Base-by-base conservation (phyloP, 306 rosid species). In the Begonia peltatifolia region DNA sequence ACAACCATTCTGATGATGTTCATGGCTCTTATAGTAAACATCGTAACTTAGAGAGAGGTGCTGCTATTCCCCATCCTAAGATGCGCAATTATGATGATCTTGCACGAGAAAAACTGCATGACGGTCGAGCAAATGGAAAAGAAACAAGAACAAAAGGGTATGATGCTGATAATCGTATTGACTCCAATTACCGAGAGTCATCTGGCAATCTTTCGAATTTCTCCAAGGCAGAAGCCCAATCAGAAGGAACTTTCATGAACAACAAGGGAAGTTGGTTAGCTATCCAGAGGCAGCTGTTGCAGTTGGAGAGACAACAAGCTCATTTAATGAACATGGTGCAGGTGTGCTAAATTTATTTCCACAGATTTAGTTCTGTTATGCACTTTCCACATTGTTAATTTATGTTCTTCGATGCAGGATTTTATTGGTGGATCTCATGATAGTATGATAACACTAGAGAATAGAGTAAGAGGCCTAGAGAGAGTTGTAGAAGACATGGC, bases 371-470 rank as follows among this genome's bases (percentile, higher is more conserved):
- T 54, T 62, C 17, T 15, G 35, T 41, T 35, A 53, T 35, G 12
- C 48, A 72, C 67, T 63, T 58, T 14, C 38, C 14, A 41, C 56
- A 42, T 30, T 11, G 18, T 8, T 63, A 47, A 47, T 54, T 36
- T 56, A 44, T 55, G 64, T 63, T 11, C 48, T 54, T 52, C 57
- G 20, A 68, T 76, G 74, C 76, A 92, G 99, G 99, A 83, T 79
- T 92, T 92, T 80, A 92, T 92, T 94, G 99, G 96, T 48, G 99
- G 96, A 14, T 92, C 96, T 41, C 99, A 86, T 73, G 93, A 92
- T 74, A 60, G 84, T 74, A 86, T 92, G 96, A 66, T 92, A 53
- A 92, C 96, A 61, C 68, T 92, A 68, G 99, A 92, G 79, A 92
- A 92, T 64, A 76, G 99, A 67, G 99, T 92, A 46, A 76, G 94